Conservation (phyloP, 345 rosid species). For the Eucalyptus tenuipes region DNA sequence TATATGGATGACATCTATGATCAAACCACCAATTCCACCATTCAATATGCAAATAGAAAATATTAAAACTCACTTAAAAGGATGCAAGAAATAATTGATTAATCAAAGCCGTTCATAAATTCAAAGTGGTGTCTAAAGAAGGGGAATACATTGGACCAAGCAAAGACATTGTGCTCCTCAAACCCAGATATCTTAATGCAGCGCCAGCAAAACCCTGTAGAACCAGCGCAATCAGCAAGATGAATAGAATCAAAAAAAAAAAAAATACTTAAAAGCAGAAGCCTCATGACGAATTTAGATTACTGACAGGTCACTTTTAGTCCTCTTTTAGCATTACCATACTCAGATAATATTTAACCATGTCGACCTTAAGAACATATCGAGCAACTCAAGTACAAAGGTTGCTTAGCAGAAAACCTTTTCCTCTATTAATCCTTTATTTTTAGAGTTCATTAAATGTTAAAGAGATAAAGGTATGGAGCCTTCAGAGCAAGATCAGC, state of each 20-base stretch:
- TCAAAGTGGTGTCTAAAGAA: neutral
- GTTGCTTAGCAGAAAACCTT: neutral
- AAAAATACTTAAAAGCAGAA: neutral
- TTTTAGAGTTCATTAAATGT: neutral
- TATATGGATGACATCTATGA: neutral
- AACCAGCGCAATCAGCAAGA: neutral
- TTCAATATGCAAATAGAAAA: neutral
- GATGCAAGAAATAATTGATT: neutral
- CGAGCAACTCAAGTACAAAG: neutral
- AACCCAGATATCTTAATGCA: slow-evolving; percentile 80
- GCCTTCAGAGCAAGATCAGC: neutral
- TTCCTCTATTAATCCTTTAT: neutral
- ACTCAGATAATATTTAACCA: neutral
- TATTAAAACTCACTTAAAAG: neutral
- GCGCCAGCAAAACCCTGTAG: slow-evolving; percentile 82
- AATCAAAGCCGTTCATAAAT: neutral
- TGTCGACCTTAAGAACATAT: neutral
- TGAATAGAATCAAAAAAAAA: neutral
- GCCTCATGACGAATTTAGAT: neutral
- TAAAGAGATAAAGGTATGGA: neutral
- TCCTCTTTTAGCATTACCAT: neutral
- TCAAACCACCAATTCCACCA: neutral
- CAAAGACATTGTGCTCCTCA: slow-evolving; percentile 57
- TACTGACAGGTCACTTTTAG: neutral
- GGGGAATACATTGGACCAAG: slow-evolving; percentile 71